Conservation (phyloP, 768 basidiomycete genomes). For the Candolleomyces efflorescens region DNA sequence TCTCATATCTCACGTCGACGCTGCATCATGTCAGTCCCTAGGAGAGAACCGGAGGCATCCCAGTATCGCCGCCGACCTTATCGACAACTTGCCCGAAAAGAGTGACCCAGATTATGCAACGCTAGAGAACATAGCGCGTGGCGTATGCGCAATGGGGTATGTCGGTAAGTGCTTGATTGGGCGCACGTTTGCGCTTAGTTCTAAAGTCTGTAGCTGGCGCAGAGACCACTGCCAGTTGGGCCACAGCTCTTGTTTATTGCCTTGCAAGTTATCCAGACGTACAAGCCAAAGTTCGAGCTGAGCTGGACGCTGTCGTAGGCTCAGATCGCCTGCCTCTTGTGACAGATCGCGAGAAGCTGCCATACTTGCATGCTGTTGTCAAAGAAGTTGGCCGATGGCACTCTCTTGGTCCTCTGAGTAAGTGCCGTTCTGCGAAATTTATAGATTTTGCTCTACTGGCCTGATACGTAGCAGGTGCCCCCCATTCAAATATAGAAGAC, state of each 20-base stretch:
- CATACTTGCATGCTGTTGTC: conserved; percentile 30
- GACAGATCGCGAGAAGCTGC: conserved; percentile 25
- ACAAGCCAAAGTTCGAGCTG: conserved; percentile 29
- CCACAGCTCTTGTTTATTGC: conserved; percentile 21
- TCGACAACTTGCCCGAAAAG: conserved; percentile 6
- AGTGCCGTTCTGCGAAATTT: conserved; percentile 1
- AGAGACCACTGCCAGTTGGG: conserved; percentile 11
- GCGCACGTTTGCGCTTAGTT: no score
- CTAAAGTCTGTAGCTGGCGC: neutral
- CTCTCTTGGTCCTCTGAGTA: conserved; percentile 28
- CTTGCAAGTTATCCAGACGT: conserved; percentile 23
- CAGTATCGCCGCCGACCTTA: conserved; percentile 3
- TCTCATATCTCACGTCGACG: neutral
- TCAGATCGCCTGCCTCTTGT: conserved; percentile 28
- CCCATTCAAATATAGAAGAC: neutral
- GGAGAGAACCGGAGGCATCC: neutral
- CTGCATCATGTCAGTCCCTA: neutral
- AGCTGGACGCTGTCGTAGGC: conserved; percentile 33
- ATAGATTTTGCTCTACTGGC: conserved; percentile 3
- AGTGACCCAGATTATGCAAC: neutral
- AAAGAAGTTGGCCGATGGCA: conserved; percentile 34
- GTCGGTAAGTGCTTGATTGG: conserved; percentile 3
- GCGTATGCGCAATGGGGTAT: conserved; percentile 2
- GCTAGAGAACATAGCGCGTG: conserved; percentile 2
- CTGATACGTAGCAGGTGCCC: neutral